Base-by-base conservation (phyloP, 2,329 filamentous ascomycete species). In the Apiospora rasikravindrae region DNA sequence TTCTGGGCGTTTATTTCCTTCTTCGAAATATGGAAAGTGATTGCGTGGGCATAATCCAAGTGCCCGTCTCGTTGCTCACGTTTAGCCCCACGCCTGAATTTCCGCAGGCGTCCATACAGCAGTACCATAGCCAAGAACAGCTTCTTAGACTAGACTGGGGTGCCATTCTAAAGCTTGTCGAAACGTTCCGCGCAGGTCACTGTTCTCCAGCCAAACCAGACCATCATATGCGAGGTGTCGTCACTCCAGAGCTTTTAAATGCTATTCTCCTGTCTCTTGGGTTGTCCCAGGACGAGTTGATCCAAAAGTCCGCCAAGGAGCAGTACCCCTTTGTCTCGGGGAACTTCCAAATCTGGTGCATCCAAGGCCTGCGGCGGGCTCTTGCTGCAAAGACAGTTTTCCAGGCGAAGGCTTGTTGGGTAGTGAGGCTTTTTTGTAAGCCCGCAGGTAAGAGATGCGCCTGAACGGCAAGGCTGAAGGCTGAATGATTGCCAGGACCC, bases 381-480 rank as follows among this genome's bases (percentile, higher is more conserved):
- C 16, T 42, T 24, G 33, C 69, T 11, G 49, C 49, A 29, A 57
- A 53, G 40, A 49, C 22, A 40, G 49, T 51, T 33, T 70, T 70
- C 40, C 26, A 51, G 33, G 22, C 29, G 29, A 57, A 57, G 69
- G 45, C 29, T 22, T 70, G 33, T 47, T 70, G 49, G 49, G 33
- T 51, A 40, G 69, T 70, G 22, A 51, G 40, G 69, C 33, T 70
- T 33, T 70, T 37, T 42, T 57, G n/a, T 66, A 37, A 42, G 33
- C 61, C 61, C 29, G 61, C 61, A 66, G 40, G 61, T 37, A 40
- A 66, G 61, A 66, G 61, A 51, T 24, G n/a, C n/a, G 33, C 61
- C 61, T 66, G 33, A 24, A 66, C 19, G 33, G 33, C n/a, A 51
- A 70, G 37, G 26, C 19, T 37, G 24, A 16, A 24, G 29, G 49